Evolutionary conservation across 2,329 filamentous ascomycete species (phyloP), one percentile per base, ranked within the genome.

Genomic region (Falciphora oryzae): DNA sequence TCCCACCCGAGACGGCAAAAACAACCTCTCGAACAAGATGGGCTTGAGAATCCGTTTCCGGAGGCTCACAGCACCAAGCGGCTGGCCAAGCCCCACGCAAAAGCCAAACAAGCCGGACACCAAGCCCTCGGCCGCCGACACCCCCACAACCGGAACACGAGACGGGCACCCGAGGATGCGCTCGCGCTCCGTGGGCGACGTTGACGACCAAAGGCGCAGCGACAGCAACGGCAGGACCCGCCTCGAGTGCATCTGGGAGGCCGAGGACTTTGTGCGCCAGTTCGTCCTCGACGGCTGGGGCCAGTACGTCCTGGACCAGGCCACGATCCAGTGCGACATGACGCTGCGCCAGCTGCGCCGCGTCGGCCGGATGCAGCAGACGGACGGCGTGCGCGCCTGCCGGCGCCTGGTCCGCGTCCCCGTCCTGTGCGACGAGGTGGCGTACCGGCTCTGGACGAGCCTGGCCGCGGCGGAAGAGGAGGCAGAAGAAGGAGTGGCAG

Each of bases 351-450:
- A 70, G 64, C 67, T 73, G 13, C 65, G 32, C 35, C 38, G 59
- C 27, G 38, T 72, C 27, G 71, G 71, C 8, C 59, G 56, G 29
- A 59, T 72, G 4, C 53, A 62, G 6, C 32, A 63, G 28, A 29
- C 29, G 11, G 64, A 69, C 32, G 71, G 71, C 25, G 65, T 63
- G 8, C 63, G 16, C 7, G 63, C 63, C 31, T 72, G 70, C 65
- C 59, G 63, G 13, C 63, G 65, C 31, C 67, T 73, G n/a, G 59
- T 73, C 27, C 66, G 66, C 13, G 67, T 68, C 27, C 71, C 71
- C 8, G 68, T 68, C 35, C 66, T 72, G 50, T 65, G 70, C 63
- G 69, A 71, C 31, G 67, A 72, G 65, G 68, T 72, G 8, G 68
- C 66, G 38, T 57, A 57, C 22, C 65, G 63, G 11, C 63, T 73